Conservation (phyloP, 257 asterid species). For the Lithospermum erythrorhizon region DNA sequence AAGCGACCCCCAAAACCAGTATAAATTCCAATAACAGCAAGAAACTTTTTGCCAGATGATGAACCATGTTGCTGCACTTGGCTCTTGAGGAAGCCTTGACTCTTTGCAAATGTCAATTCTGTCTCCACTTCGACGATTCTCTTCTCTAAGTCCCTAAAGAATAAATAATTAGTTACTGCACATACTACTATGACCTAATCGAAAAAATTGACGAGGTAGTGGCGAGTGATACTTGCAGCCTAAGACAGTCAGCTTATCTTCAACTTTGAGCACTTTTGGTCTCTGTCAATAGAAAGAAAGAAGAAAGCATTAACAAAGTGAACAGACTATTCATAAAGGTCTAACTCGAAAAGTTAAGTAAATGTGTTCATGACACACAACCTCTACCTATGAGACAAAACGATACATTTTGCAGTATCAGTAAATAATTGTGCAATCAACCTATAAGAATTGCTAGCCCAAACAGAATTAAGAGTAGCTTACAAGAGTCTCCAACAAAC, state of each 20-base stretch:
- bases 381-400: too few species aligned
- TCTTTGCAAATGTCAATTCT: slow-evolving; percentile 82
- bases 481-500: too few species aligned
- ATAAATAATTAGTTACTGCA: not conserved
- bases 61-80: slow-evolving; percentile 44
- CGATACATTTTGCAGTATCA: too few species aligned
- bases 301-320: slow-evolving; percentile 9
- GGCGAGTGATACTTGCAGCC: slow-evolving; percentile 74
- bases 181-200: not conserved
- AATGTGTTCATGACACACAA: not conserved
- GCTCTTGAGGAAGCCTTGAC: slow-evolving; percentile 82
- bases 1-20: slow-evolving; percentile 75
- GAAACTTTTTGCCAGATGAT: slow-evolving; percentile 46
- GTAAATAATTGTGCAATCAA: too few species aligned
- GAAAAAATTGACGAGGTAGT: slow-evolving; percentile 14
- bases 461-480: too few species aligned
- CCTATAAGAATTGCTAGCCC: too few species aligned
- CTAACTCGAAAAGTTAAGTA: not conserved
- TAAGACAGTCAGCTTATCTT: slow-evolving; percentile 65
- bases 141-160: slow-evolving; percentile 55
- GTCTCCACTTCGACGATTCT: slow-evolving; percentile 78
- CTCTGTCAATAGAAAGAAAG: slow-evolving; percentile 43
- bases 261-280: slow-evolving; percentile 74
- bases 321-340: not conserved
- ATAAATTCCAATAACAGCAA: slow-evolving; percentile 83